A percentile compares a stretch with the other conserved stretches of the same genome.
Conservation (phyloP, 2,329 filamentous ascomycete species). For the Aureobasidium lini region DNA sequence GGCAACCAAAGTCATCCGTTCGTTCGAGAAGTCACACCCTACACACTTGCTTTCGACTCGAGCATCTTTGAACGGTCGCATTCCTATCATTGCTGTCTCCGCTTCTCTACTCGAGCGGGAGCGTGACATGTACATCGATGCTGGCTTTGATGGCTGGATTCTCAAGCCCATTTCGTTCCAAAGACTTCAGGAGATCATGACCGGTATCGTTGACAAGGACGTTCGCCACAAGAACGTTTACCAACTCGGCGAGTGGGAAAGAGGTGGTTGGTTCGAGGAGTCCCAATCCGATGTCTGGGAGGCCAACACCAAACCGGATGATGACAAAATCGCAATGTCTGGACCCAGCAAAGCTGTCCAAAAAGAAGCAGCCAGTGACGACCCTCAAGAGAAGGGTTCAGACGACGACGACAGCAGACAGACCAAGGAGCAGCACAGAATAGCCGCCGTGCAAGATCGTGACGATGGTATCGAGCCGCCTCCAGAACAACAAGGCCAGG, state of each 20-base stretch:
- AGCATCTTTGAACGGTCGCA: constrained; percentile 54
- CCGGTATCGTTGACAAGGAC: constrained; percentile 57
- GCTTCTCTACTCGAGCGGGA: constrained; percentile 70
- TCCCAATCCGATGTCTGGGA: constrained; percentile 30
- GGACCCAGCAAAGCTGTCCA: constrained; percentile 24
- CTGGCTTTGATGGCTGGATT: constrained; percentile 87
- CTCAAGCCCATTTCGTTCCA: constrained; percentile 81
- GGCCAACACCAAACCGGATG: constrained; percentile 30
- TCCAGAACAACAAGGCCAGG: constrained; percentile 1
- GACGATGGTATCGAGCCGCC: constrained; percentile 1
- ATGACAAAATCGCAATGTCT: constrained; percentile 17
- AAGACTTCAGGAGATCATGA: constrained; percentile 60
- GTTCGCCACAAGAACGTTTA: constrained; percentile 60
- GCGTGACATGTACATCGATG: constrained; percentile 60
- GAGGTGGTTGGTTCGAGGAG: constrained; percentile 73
- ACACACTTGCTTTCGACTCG: constrained; percentile 50
- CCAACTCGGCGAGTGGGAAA: constrained; percentile 66
- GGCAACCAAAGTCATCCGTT: constrained; percentile 76
- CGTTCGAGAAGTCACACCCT: constrained; percentile 53
- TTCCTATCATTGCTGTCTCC: constrained; percentile 81
- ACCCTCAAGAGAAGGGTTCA: constrained; percentile 24
- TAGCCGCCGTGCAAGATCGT: constrained; percentile 21
- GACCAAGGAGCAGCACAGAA: constrained; percentile 26
- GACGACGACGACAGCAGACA: constrained; percentile 25
- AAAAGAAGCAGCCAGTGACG: constrained; percentile 26